Conservation (phyloP, 164 flowering plant genomes). For the Nymphaea colorata region DNA sequence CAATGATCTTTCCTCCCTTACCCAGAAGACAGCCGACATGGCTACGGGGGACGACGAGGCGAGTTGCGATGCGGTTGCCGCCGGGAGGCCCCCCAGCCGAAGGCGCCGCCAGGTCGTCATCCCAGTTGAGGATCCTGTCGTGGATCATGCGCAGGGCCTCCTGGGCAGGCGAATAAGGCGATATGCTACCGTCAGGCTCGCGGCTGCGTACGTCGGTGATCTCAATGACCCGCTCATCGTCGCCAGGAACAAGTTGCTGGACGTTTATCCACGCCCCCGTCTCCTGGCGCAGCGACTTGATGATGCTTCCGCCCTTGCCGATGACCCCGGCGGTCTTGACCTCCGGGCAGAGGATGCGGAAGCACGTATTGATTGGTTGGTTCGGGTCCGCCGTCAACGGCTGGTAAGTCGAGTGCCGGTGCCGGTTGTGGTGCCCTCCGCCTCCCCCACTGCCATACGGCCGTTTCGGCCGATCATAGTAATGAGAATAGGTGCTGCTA, state of each 20-base stretch:
- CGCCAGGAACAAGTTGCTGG: constrained; percentile 72
- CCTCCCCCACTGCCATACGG: neutral
- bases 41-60: constrained; percentile 80
- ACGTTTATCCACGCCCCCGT: constrained; percentile 98
- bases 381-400: constrained; percentile 30
- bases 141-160: constrained; percentile 81
- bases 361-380: constrained; percentile 40
- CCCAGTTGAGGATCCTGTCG: constrained; percentile 53
- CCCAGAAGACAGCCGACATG: constrained; percentile 94
- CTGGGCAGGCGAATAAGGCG: constrained; percentile 77
- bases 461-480: neutral
- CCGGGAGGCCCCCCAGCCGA: constrained; percentile 19
- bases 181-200: constrained; percentile 73
- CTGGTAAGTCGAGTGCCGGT: constrained; percentile 19
- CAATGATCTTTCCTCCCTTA: constrained; percentile 96
- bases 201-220: constrained; percentile 67
- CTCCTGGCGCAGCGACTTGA: constrained; percentile 76
- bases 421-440: constrained; percentile 25
- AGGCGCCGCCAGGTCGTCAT: constrained; percentile 46
- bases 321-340: constrained; percentile 77
- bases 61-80: constrained; percentile 45
- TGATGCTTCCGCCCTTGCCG: constrained; percentile 85
- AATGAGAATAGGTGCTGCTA: neutral
- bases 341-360: constrained; percentile 80
- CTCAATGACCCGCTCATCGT: constrained; percentile 93